These are phyloP conservation scores for Paracoccidioides lutzii DNA, from an alignment of 2,329 filamentous ascomycete species.

Conservation along the genomic window DNA sequence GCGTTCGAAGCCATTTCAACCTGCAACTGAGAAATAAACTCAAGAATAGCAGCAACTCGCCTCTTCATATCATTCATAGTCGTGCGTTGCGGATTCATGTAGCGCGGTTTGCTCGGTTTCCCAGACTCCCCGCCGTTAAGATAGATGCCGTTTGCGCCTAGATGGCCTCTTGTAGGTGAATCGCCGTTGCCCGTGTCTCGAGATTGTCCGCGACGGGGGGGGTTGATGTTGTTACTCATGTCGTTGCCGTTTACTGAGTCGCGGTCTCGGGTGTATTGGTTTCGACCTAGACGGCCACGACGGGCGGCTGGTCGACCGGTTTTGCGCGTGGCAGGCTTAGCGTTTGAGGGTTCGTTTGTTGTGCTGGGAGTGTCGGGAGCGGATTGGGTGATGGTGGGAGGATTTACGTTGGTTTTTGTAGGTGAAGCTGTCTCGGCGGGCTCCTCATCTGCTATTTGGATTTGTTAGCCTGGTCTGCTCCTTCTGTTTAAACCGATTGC, in stretches of 20 bases:
- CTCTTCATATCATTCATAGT: conserved; percentile 82
- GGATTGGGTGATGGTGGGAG: conserved; percentile 29
- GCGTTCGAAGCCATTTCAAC: conserved; percentile 61
- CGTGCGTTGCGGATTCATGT: conserved; percentile 45
- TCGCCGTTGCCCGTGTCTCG: conserved; percentile 26
- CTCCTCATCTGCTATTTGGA: conserved; percentile 48
- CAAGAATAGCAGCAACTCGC: conserved; percentile 69
- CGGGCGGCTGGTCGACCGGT: conserved; percentile 51
- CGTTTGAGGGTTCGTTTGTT: conserved; percentile 23
- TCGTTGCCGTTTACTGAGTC: conserved; percentile 46
- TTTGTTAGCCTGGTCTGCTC: background rate
- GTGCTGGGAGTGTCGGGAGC: conserved; percentile 31
- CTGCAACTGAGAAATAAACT: conserved; percentile 81
- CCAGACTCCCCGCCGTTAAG: conserved; percentile 45
- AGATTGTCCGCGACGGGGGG: conserved; percentile 29
- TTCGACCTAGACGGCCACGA: conserved; percentile 55
- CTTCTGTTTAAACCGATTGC: background rate
- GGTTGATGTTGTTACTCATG: conserved; percentile 21
- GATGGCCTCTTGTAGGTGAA: conserved; percentile 23
- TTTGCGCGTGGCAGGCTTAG: conserved; percentile 43
- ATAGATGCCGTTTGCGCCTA: conserved; percentile 32
- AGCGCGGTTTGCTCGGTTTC: conserved; percentile 48
- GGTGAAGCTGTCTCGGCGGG: conserved; percentile 51
- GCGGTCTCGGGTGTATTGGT: conserved; percentile 70
- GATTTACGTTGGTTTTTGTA: conserved; percentile 29